Base-by-base conservation (phyloP, 2,329 filamentous ascomycete species). In the Aspergillus pseudoterreus region DNA sequence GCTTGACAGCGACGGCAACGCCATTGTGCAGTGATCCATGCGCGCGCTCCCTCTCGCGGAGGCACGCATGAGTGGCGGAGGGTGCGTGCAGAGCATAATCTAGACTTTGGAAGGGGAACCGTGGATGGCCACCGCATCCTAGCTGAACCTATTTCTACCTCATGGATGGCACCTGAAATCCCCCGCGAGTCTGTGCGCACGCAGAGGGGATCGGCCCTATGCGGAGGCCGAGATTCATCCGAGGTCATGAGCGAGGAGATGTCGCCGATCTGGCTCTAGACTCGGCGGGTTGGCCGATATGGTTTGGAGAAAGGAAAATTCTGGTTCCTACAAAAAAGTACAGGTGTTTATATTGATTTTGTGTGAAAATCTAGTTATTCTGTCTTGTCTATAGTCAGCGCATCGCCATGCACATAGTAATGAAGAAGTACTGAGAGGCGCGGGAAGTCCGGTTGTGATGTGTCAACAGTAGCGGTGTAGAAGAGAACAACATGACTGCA, bases 1-100 rank as follows among this genome's bases (percentile, higher is more conserved):
- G 54, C 72, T 86, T 51, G 77, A 80, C 42, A 65, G 63, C 47
- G 75, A 78, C 42, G 71, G 68, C n/a, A 48, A 46, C 38, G 60
- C 59, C 14, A 30, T 56, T 47, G 47, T 56, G 48, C 60, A 61
- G 32, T 54, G 43, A 54, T 46, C 46, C 41, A 45, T 32, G 50
- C 15, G 35, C 14, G 41, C 30, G 24, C 35, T 24, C 38, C 15
- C 47, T 32, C 22, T 30, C 38, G 32, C 24, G 51, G 27, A 41
- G 39, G 45, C 35, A n/a, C 43, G 43, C 32, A 42, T 50, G 50
- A 47, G 39, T 46, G 49, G 52, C 19, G 50, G 42, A 27, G 33
- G 44, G 43, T 43, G 45, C 15, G 19, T 19, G 19, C 15, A 42
- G 19, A 12, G 15, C 14, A 38, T 42, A 38, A 49, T 49, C 47